Conservation (phyloP, 371 early-diverging fungal genomes). For the Syncephalastrum sp. region DNA sequence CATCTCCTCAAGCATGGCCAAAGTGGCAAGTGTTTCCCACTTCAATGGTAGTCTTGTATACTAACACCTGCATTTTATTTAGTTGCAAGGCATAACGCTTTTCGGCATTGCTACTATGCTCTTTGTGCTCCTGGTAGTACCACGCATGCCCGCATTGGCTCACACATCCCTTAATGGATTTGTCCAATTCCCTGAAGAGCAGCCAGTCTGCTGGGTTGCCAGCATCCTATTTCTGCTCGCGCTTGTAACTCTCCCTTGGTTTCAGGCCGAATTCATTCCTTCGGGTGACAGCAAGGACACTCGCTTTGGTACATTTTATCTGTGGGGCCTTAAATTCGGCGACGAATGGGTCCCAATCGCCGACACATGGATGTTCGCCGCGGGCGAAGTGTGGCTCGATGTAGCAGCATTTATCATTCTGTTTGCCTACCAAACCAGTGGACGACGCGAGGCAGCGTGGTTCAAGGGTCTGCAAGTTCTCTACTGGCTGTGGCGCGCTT, state of each 20-base stretch:
- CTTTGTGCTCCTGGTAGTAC: conserved; percentile 9
- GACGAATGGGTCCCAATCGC: conserved; percentile 73
- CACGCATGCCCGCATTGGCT: too few relatives aligned
- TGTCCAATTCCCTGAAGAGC: conserved; percentile 26
- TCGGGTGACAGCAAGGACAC: conserved; percentile 34
- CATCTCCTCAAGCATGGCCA: conserved; percentile 57
- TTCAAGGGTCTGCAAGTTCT: conserved; percentile 27
- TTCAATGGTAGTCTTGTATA: neutral
- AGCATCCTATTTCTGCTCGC: conserved; percentile 41
- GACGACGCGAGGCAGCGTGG: conserved; percentile 23
- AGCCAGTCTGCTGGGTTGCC: conserved; percentile 39
- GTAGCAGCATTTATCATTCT: conserved; percentile 43
- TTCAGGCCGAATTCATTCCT: conserved; percentile 54
- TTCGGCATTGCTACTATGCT: conserved; percentile 18
- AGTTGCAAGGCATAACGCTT: conserved; percentile 25
- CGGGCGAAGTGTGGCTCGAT: conserved; percentile 39
- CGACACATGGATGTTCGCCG: conserved; percentile 75
- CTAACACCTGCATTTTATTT: neutral
- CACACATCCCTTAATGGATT: conserved; percentile 2
- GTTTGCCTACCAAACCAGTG: conserved; percentile 27
- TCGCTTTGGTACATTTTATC: conserved; percentile 54
- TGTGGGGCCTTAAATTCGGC: conserved; percentile 54
- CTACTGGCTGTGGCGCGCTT: conserved; percentile 46
- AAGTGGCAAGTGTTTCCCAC: conserved; percentile 34
- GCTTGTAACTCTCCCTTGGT: conserved; percentile 49